Evolutionary conservation across 345 rosid genomes (phyloP).

Genomic region (Lepidium aucheri): DNA sequence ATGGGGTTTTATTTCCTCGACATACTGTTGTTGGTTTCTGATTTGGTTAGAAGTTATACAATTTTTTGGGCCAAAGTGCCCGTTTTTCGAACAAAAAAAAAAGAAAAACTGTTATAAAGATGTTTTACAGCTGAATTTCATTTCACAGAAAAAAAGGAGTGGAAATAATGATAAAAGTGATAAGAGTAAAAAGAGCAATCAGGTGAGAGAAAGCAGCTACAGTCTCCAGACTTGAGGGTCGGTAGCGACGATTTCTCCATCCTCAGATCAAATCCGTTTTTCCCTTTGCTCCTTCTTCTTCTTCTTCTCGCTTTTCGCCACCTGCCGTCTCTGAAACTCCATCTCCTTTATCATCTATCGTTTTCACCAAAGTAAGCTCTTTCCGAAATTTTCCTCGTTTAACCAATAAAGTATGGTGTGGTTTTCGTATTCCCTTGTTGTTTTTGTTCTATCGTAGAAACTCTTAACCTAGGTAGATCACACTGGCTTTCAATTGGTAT

Average conservation of each 20-base stretch:
- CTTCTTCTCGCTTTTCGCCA: neutral
- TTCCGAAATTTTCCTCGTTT: neutral
- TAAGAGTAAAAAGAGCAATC: neutral
- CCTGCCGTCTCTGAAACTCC: neutral
- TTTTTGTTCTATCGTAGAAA: neutral
- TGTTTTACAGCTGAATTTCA: neutral
- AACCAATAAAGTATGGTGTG: neutral
- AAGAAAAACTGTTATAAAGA: neutral
- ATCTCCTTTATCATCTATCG: neutral
- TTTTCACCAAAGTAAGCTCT: neutral
- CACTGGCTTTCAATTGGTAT: slow-evolving; percentile 8
- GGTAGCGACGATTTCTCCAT: neutral
- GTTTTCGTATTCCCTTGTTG: neutral
- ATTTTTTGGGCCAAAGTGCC: too few species aligned
- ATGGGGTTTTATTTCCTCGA: too few species aligned
- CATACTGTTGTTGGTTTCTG: too few species aligned
- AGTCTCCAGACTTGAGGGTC: neutral
- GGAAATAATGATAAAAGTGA: neutral
- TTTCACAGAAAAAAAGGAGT: neutral
- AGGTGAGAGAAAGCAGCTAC: neutral
- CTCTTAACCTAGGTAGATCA: neutral
- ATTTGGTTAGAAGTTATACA: too few species aligned
- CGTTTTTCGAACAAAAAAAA: too few species aligned
- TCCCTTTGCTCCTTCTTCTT: neutral
- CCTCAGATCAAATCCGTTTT: neutral